phyloP scores from a whole-genome alignment of 148 eudicot species.

The Rhododendron molle region DNA sequence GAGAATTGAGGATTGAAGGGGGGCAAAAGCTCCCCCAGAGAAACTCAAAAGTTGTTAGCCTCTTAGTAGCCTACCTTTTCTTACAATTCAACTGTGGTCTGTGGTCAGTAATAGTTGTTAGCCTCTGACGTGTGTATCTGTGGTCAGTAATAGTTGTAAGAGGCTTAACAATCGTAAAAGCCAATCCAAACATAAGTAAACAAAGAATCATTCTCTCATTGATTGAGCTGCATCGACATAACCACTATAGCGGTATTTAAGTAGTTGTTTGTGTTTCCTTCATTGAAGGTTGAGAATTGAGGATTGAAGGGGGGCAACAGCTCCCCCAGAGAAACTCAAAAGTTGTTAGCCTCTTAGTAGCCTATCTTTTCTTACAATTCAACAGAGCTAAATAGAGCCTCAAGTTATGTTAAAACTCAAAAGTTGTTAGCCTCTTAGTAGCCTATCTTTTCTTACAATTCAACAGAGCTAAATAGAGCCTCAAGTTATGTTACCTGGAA shows the following conservation, averaged over 20 bases:
- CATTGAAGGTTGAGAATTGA: neutral
- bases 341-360: neutral
- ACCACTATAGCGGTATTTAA: neutral
- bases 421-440: neutral
- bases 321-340: neutral
- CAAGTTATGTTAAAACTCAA: neutral
- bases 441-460: neutral
- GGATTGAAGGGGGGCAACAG: neutral
- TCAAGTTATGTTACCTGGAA: neutral
- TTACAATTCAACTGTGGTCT: neutral
- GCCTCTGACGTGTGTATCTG: slow-evolving; percentile 92
- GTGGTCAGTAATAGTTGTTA: no score
- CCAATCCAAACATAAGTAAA: neutral
- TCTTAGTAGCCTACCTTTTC: neutral
- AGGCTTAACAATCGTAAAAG: neutral
- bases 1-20: neutral
- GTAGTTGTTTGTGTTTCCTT: neutral
- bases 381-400: neutral
- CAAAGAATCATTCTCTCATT: neutral
- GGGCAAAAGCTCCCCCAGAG: neutral
- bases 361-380: neutral
- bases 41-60: neutral
- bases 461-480: neutral
- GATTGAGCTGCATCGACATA: neutral
- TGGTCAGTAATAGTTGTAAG: slow-evolving; percentile 5